phyloP scores from a whole-genome alignment of 2,329 filamentous ascomycete species.

The Madurella fahalii region DNA sequence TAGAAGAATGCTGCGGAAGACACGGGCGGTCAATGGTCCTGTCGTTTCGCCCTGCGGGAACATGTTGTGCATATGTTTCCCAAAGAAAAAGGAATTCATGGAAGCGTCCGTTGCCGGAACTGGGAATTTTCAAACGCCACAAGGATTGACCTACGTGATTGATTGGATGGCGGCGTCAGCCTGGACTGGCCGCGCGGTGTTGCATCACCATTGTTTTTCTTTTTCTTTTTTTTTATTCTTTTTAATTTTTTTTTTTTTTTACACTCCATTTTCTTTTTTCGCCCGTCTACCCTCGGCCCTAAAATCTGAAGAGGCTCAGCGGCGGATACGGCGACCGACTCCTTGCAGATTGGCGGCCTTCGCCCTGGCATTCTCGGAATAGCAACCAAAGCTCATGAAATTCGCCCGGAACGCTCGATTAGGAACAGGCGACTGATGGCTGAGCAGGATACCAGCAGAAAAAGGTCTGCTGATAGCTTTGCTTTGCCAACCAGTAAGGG shows the following conservation, averaged over 20 bases:
- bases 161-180: neutral
- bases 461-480: conserved; percentile 20
- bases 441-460: conserved; percentile 3
- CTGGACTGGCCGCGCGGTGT: neutral
- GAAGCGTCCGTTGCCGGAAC: neutral
- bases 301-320: conserved; percentile 13
- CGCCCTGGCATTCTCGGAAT: conserved; percentile 5
- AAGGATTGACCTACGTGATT: neutral
- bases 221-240: neutral
- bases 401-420: conserved; percentile 15
- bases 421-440: conserved; percentile 8
- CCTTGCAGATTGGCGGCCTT: neutral
- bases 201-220: neutral
- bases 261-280: too few relatives aligned
- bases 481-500: conserved; percentile 19
- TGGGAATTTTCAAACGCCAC: neutral
- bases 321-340: conserved; percentile 10
- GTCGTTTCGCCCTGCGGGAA: too few relatives aligned
- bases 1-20: too few relatives aligned
- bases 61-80: neutral
- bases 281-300: neutral
- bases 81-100: neutral
- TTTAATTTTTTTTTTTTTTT: neutral
- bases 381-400: conserved; percentile 2
- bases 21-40: too few relatives aligned